A percentile compares a stretch with the other conserved stretches of the same genome.
Evolutionary conservation across 176 grass and related monocot species (phyloP).

Genomic region (Oryza meyeriana): DNA sequence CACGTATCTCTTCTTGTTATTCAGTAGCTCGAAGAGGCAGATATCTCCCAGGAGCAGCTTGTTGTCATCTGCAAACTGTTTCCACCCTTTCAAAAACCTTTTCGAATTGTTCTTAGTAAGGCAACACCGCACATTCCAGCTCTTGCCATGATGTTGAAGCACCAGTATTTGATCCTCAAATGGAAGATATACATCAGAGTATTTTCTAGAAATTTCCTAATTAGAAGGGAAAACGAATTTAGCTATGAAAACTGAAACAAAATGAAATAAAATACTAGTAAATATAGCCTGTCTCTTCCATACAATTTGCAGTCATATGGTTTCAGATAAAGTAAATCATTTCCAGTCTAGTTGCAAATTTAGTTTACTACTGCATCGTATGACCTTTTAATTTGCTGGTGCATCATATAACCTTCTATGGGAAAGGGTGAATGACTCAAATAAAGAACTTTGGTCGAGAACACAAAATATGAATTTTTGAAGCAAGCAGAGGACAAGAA

Average conservation of each 20-base stretch:
- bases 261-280: no score
- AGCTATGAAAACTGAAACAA: background rate
- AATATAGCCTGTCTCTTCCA: no score
- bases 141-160: conserved; percentile 12
- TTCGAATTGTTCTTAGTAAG: background rate
- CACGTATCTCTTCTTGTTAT: background rate
- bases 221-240: background rate
- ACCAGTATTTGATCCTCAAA: background rate
- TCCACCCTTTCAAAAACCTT: conserved; percentile 2
- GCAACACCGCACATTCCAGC: conserved; percentile 1
- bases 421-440: no score
- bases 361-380: no score
- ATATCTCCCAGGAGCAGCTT: conserved; percentile 37
- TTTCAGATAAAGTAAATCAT: no score
- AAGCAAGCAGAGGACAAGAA: background rate
- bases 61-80: conserved; percentile 21
- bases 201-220: background rate
- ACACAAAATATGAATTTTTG: no score
- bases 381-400: no score
- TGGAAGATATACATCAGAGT: conserved; percentile 7
- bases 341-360: no score
- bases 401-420: no score
- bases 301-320: no score
- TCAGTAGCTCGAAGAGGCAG: conserved; percentile 42
- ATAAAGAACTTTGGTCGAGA: no score